Evolutionary conservation across 495 filamentous ascomycete genomes (phyloP).

Genomic region (Daldinia bambusicola): DNA sequence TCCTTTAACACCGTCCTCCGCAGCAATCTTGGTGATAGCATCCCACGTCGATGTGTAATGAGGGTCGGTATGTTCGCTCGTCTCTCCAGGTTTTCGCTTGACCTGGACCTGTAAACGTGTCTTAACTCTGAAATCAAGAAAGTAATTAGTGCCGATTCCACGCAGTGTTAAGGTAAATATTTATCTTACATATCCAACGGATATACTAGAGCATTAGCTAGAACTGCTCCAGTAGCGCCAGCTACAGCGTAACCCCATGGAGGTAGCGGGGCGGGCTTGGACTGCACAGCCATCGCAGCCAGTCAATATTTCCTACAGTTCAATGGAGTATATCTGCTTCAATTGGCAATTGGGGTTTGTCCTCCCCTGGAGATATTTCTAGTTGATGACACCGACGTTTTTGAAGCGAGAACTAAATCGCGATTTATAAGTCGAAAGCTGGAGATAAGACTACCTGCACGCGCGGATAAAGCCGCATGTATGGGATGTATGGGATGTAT

Average conservation of each 20-base stretch:
- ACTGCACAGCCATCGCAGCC: constrained; percentile 76
- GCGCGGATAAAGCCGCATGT: constrained; percentile 32
- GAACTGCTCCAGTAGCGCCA: constrained; percentile 89
- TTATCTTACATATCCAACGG: constrained; percentile 88
- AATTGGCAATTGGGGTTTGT: constrained; percentile 7
- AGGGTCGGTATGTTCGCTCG: constrained; percentile 56
- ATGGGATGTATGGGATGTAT: too few relatives aligned
- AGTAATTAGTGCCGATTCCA: constrained; percentile 28
- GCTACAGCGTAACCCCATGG: constrained; percentile 95
- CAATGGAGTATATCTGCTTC: constrained; percentile 1
- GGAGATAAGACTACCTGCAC: constrained; percentile 10
- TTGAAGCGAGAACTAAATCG: constrained; percentile 8
- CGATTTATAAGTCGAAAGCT: constrained; percentile 18
- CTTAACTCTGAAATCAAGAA: constrained; percentile 73
- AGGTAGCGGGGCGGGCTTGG: constrained; percentile 80
- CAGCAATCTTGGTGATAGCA: constrained; percentile 85
- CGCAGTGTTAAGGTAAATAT: constrained; percentile 12
- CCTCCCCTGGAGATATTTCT: constrained; percentile 12
- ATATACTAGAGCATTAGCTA: constrained; percentile 97
- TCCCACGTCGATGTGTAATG: constrained; percentile 90
- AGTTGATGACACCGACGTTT: not conserved
- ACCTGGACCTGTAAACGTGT: constrained; percentile 97
- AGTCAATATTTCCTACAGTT: constrained; percentile 8
- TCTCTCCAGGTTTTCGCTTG: constrained; percentile 66
- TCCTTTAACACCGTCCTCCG: constrained; percentile 81